phyloP scores from a whole-genome alignment of 2,329 filamentous ascomycete species.

The Leptographium wingfieldii region DNA sequence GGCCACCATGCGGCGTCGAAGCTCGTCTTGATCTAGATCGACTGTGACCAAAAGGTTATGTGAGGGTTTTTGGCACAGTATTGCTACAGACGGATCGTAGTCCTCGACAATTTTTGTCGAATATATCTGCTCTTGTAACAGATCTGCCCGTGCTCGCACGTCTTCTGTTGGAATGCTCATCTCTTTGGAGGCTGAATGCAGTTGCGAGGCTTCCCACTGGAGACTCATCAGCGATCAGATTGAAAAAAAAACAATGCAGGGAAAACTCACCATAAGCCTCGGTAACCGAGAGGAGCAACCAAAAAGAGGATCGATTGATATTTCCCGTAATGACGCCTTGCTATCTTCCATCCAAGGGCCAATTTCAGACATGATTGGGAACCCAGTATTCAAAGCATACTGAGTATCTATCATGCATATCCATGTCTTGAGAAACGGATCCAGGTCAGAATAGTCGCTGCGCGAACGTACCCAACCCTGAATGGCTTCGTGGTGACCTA shows the following conservation, averaged over 20 bases:
- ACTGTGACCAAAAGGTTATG: not conserved
- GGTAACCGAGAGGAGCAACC: not conserved
- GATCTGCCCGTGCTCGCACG: not conserved
- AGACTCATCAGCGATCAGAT: not conserved
- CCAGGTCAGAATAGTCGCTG: not conserved
- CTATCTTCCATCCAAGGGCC: not conserved
- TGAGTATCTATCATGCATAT: not conserved
- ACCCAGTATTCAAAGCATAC: not conserved
- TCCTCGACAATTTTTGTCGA: not conserved
- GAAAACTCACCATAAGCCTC: not conserved
- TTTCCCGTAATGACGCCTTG: too few relatives aligned
- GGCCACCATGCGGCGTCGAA: not conserved
- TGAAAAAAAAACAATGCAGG: not conserved
- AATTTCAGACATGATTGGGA: not conserved
- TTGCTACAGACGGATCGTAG: not conserved
- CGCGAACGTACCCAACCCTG: not conserved
- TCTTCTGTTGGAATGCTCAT: not conserved
- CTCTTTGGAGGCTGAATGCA: not conserved
- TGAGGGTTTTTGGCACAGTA: not conserved
- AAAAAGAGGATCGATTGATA: not conserved
- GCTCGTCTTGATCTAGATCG: not conserved
- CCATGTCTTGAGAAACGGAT: not conserved
- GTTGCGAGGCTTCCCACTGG: not conserved
- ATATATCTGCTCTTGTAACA: not conserved
- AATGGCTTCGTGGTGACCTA: not conserved